Conservation (phyloP, 2,329 filamentous ascomycete species). For the Shiraia sp. region DNA sequence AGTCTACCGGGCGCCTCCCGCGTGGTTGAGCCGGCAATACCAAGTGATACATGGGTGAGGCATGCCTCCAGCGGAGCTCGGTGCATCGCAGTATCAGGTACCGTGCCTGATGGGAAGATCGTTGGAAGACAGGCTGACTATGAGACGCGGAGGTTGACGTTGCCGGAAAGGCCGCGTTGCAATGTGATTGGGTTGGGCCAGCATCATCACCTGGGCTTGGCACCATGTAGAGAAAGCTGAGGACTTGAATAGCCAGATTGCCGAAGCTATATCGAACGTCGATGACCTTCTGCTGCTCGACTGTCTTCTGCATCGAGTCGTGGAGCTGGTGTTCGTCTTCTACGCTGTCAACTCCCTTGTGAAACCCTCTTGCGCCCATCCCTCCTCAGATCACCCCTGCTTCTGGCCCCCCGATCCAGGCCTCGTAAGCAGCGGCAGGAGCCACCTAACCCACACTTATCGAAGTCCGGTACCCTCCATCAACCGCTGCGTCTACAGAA, state of each 20-base stretch:
- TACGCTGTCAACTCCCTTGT: slow-evolving; percentile 2
- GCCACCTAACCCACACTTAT: slow-evolving; percentile 31
- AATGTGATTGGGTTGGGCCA: slow-evolving; percentile 23
- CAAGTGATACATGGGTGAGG: slow-evolving; percentile 33
- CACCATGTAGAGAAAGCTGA: slow-evolving; percentile 13
- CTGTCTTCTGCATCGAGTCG: background rate
- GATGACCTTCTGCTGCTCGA: background rate
- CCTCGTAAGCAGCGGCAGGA: slow-evolving; percentile 33
- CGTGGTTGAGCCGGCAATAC: slow-evolving; percentile 11
- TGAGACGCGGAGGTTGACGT: slow-evolving; percentile 28
- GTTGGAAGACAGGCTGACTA: slow-evolving; percentile 16
- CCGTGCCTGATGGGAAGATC: slow-evolving; percentile 9
- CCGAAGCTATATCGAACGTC: slow-evolving; percentile 1
- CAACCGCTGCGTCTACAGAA: slow-evolving; percentile 8
- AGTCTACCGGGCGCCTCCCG: slow-evolving; percentile 12
- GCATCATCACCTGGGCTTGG: slow-evolving; percentile 13
- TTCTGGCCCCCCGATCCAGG: slow-evolving; percentile 14
- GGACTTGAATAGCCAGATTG: slow-evolving; percentile 7
- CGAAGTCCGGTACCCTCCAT: slow-evolving; percentile 12
- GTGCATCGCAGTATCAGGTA: slow-evolving; percentile 26
- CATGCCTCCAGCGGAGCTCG: slow-evolving; percentile 15
- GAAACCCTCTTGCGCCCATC: slow-evolving; percentile 10
- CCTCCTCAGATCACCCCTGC: slow-evolving; percentile 4
- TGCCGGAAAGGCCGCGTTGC: slow-evolving; percentile 9
- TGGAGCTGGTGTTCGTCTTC: background rate